Percentiles rank a stretch among this genome's conserved stretches.
Evolutionary conservation across 148 eudicot genomes (phyloP).

Genomic region (Tetragonia tetragonoides): DNA sequence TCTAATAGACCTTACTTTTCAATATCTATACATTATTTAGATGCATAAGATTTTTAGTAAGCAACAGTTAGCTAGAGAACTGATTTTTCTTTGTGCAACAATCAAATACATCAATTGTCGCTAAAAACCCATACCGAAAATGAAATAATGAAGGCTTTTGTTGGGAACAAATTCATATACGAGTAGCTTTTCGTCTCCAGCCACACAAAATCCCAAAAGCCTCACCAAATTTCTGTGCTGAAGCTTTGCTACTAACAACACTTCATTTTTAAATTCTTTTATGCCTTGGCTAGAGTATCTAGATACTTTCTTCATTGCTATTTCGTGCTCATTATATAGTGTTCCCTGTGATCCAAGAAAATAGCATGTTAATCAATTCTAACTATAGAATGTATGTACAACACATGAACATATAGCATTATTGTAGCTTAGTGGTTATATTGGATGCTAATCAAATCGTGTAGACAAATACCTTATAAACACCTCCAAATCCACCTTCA

Average conservation of each 20-base stretch:
- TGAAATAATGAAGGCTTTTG: constrained; percentile 30
- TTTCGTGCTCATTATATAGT: constrained; percentile 19
- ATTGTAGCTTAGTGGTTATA: no score
- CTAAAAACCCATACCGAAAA: constrained; percentile 23
- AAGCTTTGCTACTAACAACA: constrained; percentile 21
- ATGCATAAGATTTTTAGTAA: background rate
- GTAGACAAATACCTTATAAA: constrained; percentile 20
- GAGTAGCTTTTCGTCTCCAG: constrained; percentile 27
- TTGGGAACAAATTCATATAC: constrained; percentile 29
- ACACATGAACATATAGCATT: no score
- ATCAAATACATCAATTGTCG: no score
- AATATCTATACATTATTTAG: constrained; percentile 1
- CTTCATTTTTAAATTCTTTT: constrained; percentile 23
- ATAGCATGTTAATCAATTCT: background rate
- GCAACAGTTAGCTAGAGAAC: background rate
- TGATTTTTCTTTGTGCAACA: background rate
- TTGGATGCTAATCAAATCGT: no score
- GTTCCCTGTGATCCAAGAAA: background rate
- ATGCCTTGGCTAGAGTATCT: constrained; percentile 17
- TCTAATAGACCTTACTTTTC: constrained; percentile 2
- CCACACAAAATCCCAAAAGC: constrained; percentile 31
- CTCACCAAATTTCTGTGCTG: constrained; percentile 35
- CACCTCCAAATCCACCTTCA: constrained; percentile 33
- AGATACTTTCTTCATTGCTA: constrained; percentile 24
- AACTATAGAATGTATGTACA: no score